These are phyloP conservation scores for Penicillium malachiteum DNA, from an alignment of 495 filamentous ascomycete species.

Conservation along the genomic window DNA sequence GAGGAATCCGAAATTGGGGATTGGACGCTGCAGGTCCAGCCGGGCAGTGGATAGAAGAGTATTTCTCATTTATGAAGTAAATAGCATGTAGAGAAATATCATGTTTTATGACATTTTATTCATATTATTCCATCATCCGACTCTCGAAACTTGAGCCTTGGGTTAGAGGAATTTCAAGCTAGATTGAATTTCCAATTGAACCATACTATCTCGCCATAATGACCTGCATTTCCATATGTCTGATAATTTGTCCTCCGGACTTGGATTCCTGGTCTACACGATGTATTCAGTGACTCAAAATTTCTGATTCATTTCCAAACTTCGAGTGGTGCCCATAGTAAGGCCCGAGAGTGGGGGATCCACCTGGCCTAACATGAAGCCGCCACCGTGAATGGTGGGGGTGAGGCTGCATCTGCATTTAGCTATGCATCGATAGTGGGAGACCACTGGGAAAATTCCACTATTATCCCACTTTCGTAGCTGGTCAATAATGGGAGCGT, in stretches of 20 bases:
- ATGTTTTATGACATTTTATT: neutral
- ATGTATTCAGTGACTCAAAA: no score
- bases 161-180: no score
- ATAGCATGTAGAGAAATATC: neutral
- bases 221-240: no score
- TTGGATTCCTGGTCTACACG: no score
- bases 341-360: slow-evolving; percentile 3
- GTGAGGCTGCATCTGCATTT: neutral
- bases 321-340: no score
- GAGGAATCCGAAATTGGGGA: slow-evolving; percentile 55
- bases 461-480: slow-evolving; percentile 19
- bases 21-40: slow-evolving; percentile 43
- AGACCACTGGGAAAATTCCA: slow-evolving; percentile 4
- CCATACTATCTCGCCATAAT: no score
- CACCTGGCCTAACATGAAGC: neutral
- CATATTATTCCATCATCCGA: no score
- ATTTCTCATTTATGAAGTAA: slow-evolving; percentile 44
- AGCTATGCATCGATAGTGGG: neutral
- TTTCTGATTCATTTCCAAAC: no score
- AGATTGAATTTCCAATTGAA: neutral
- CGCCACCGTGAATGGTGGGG: slow-evolving; percentile 9
- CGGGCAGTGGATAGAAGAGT: slow-evolving; percentile 56
- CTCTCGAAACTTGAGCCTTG: no score
- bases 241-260: no score
- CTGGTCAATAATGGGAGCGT: slow-evolving; percentile 4